These are phyloP conservation scores for Mortierella sp. DNA, from an alignment of 371 early-diverging fungal species.

Conservation along the genomic window DNA sequence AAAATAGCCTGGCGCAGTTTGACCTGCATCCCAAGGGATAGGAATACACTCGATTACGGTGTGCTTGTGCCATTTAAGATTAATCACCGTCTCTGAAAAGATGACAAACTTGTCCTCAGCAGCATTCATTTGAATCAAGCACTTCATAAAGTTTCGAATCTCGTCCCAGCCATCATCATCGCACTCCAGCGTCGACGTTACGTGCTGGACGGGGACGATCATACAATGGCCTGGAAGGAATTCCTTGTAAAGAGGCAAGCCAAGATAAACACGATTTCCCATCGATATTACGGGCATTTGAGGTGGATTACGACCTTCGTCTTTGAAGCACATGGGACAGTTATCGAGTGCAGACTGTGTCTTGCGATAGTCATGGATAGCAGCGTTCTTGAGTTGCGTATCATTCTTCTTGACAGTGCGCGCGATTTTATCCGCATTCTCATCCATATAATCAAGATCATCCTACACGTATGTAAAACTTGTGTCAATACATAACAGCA, in stretches of 20 bases:
- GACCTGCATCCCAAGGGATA: constrained; percentile 80
- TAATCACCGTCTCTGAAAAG: constrained; percentile 91
- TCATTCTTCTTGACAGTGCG: constrained; percentile 68
- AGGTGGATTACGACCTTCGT: constrained; percentile 70
- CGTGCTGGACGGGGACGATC: constrained; percentile 92
- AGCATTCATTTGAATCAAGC: constrained; percentile 89
- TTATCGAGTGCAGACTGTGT: constrained; percentile 74
- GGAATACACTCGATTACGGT: constrained; percentile 94
- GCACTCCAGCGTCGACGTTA: constrained; percentile 82
- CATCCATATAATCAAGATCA: constrained; percentile 93
- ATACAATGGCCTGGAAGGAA: constrained; percentile 89
- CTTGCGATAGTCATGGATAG: constrained; percentile 72
- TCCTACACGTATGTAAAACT: constrained; percentile 55
- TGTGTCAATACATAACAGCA: not conserved
- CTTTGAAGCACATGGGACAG: constrained; percentile 86
- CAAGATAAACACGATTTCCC: constrained; percentile 84
- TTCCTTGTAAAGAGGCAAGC: constrained; percentile 79
- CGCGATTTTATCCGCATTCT: constrained; percentile 86
- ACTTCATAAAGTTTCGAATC: constrained; percentile 95
- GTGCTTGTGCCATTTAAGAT: constrained; percentile 81
- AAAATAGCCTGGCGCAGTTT: constrained; percentile 89
- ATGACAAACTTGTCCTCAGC: constrained; percentile 75
- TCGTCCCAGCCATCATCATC: constrained; percentile 96
- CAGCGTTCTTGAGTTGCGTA: constrained; percentile 61
- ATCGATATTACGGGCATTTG: constrained; percentile 81